phyloP scores from a whole-genome alignment of 2,329 filamentous ascomycete species.

The Fusarium verrucosum region DNA sequence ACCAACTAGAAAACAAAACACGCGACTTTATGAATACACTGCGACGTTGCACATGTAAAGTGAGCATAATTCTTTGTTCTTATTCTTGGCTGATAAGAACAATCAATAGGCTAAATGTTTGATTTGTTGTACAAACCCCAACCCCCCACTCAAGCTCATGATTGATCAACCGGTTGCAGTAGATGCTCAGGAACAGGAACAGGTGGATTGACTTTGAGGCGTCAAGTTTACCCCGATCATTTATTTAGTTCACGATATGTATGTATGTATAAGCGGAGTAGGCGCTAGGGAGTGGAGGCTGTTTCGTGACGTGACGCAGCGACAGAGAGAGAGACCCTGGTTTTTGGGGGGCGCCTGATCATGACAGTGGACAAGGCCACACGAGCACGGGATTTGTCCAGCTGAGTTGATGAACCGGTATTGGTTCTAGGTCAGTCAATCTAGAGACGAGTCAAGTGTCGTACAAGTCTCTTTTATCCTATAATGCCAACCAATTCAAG shows the following conservation, averaged over 20 bases:
- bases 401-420: conserved; percentile 8
- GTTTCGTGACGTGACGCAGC: conserved; percentile 33
- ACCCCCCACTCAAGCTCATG: neutral
- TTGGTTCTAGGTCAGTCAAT: no score
- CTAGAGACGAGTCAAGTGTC: no score
- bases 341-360: conserved; percentile 31
- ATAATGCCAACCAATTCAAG: no score
- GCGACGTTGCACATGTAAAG: conserved; percentile 15
- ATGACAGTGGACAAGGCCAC: conserved; percentile 15
- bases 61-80: neutral
- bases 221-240: conserved; percentile 14
- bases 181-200: conserved; percentile 7
- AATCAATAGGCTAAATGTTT: neutral
- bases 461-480: no score
- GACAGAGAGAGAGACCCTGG: conserved; percentile 21
- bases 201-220: conserved; percentile 14
- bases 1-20: conserved; percentile 26
- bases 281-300: conserved; percentile 4
- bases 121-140: conserved; percentile 8
- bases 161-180: conserved; percentile 5
- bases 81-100: neutral
- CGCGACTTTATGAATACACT: conserved; percentile 6
- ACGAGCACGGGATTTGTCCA: conserved; percentile 23
- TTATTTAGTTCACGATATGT: conserved; percentile 9
- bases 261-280: no score